Conservation (phyloP, 306 rosid species). For the Sphenostylis stenocarpa region DNA sequence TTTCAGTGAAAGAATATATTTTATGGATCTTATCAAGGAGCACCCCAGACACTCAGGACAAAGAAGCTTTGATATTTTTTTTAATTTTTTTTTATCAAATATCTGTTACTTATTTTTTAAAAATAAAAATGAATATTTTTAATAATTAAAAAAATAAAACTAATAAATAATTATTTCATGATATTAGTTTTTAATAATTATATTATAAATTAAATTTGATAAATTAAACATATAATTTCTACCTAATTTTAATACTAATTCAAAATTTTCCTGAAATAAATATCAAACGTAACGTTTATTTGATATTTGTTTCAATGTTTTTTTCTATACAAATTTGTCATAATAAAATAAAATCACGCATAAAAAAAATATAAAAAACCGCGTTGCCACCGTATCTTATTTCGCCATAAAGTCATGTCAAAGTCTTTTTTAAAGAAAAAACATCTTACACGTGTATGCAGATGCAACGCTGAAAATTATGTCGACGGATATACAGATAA, state of each 20-base stretch:
- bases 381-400: neutral
- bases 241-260: neutral
- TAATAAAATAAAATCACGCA: neutral
- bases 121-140: too few relatives aligned
- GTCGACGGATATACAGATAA: neutral
- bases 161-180: too few relatives aligned
- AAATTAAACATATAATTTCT: neutral
- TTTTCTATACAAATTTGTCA: neutral
- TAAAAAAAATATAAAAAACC: neutral
- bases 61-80: too few relatives aligned
- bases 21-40: too few relatives aligned
- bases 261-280: neutral
- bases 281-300: neutral
- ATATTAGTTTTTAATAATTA: too few relatives aligned
- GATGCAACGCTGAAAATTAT: neutral
- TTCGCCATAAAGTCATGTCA: neutral
- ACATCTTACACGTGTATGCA: neutral
- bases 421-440: neutral
- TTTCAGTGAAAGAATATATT: too few relatives aligned
- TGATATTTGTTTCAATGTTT: neutral
- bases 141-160: too few relatives aligned
- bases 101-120: too few relatives aligned
- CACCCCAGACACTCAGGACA: too few relatives aligned
- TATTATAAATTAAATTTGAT: too few relatives aligned
- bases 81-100: too few relatives aligned